Base-by-base conservation (phyloP, 2,329 filamentous ascomycete species). In the Sclerotinia nivalis region DNA sequence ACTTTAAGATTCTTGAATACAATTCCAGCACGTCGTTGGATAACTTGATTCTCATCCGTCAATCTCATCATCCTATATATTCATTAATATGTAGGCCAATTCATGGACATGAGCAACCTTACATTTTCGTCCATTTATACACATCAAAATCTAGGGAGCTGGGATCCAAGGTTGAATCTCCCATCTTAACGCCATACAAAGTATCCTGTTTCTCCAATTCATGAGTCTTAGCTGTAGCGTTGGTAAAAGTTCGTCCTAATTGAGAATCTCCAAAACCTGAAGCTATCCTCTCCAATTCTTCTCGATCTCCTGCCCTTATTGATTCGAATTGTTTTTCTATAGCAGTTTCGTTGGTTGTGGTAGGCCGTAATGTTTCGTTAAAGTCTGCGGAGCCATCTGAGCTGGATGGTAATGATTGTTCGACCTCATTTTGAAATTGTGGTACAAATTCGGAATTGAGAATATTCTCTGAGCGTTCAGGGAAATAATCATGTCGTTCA, bases 1-100 rank as follows among this genome's bases (percentile, higher is more conserved):
- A 93, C 88, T 69, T 86, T 86, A 47, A 93, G 83, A 66, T 91
- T 83, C 71, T 87, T 87, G 80, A 88, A 92, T 0, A 86, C 84
- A 9, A 92, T 82, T 4, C 89, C 89, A 0, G 89, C 85, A 9
- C 82, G 81, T 73, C 81, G 84, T 71, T 81, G 79, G 70, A 82
- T 83, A 59, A 89, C 80, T 0, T 86, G 85, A 70, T 90, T 86
- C 25, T 83, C 83, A 49, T 87, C 83, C 49, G 89, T 78, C 45
- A 84, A 74, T 61, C 81, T 80, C 73, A 75, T 66, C 78, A 73
- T 34, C 74, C 74, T 76, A 28, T 28, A 8, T 20, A 34, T 1
- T 50, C n/a, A 22, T 69, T 54, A 66, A 56, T 43, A 15, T n/a
- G 40, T 10, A 25, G 2, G 5, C 4, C 28, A 64, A 47, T n/a